Evolutionary conservation across 1,284 basidiomycete species (phyloP), one percentile per base, ranked within the genome.

Genomic region (Rhizoctonia solani): DNA sequence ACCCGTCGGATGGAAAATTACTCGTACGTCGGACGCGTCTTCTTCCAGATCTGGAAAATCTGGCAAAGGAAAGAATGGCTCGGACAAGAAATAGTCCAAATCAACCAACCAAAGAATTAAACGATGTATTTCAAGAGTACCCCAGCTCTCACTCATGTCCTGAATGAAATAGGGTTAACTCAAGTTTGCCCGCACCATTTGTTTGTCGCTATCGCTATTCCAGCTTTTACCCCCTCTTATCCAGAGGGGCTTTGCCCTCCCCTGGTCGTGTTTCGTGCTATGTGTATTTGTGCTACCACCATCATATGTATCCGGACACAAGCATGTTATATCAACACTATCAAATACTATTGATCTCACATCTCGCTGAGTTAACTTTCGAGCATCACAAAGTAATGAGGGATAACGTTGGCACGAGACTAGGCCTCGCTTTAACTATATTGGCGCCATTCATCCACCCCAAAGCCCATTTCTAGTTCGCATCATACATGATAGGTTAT

Each of bases 401-500:
- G 11, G 32, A 34, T 34, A 34, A 11, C 11, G 32, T 11, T 11
- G 32, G 32, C 32, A 4, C 41, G 16, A 44, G 19, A 44, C 19
- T 44, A 5, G 5, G 41, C 5, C 14, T 21, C 19, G 41, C n/a
- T 44, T 21, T 13, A 9, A 47, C 52, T 29, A 42, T 49, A 63
- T 63, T 23, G 27, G 14, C 23, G 19, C 32, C 32, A 34, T 34
- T 11, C 14, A 21, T 44, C 23, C 23, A 37, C 27, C 59, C 25
- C 39, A 23, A 32, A 46, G 39, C 58, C 37, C 32, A 16, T 39
- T n/a, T 52, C 47, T 34, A 52, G 29, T 14, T 27, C 19, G 47
- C 21, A 50, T 19, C 30, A 41, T 63, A 63, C 47, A 63, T 42
- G 4, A 65, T 29, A 54, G 30, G 30, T 46, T 29, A 39, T 34